These are phyloP conservation scores for Elsinoe arachidis DNA, from an alignment of 2,329 filamentous ascomycete species.

Conservation along the genomic window DNA sequence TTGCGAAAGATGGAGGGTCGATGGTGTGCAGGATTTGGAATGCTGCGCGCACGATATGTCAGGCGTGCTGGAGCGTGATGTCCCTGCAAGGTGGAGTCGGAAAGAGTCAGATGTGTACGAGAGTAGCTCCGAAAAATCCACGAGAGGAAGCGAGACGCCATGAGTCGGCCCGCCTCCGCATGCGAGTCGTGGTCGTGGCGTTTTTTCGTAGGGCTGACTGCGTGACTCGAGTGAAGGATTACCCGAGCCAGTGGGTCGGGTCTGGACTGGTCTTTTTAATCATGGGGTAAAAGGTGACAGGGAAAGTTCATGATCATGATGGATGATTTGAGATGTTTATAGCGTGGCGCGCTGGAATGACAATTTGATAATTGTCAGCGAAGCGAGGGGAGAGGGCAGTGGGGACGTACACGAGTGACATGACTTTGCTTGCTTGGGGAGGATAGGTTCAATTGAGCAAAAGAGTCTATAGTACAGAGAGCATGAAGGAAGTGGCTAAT, in stretches of 20 bases:
- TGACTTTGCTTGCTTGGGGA: background rate
- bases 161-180: background rate
- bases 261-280: background rate
- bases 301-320: too few relatives aligned
- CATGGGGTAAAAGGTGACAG: background rate
- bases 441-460: background rate
- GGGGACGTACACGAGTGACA: background rate
- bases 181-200: background rate
- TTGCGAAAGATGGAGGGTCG: background rate
- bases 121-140: background rate
- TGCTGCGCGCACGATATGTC: background rate
- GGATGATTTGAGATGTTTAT: background rate
- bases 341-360: background rate
- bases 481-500: too few relatives aligned
- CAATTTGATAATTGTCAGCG: too few relatives aligned
- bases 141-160: background rate
- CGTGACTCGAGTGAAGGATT: background rate
- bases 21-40: background rate
- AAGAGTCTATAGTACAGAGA: background rate
- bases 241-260: background rate
- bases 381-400: too few relatives aligned
- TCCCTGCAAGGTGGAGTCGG: too few relatives aligned
- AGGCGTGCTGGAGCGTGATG: background rate
- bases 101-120: too few relatives aligned
- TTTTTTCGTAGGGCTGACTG: background rate